phyloP scores from a whole-genome alignment of 148 eudicot species.

The Diospyros kaki region DNA sequence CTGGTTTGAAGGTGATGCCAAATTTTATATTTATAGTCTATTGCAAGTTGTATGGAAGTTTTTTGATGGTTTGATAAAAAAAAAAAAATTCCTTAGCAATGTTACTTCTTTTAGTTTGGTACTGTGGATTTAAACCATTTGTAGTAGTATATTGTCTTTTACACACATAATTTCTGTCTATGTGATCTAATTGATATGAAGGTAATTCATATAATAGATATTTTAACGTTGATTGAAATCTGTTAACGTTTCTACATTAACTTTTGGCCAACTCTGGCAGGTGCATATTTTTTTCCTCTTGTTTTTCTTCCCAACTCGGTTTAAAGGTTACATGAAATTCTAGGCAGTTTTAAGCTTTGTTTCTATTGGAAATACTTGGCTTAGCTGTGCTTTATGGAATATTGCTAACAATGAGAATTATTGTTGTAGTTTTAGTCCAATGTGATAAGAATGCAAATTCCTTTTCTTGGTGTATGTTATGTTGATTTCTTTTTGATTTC shows the following conservation, averaged over 20 bases:
- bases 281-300: background rate
- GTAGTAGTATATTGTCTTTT: background rate
- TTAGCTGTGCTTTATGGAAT: background rate
- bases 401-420: background rate
- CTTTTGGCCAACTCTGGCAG: background rate
- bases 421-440: background rate
- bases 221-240: background rate
- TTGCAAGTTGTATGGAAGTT: background rate
- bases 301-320: background rate
- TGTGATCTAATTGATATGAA: background rate
- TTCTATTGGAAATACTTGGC: background rate
- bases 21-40: background rate
- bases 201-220: background rate
- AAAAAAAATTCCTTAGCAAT: background rate
- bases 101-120: background rate
- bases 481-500: background rate
- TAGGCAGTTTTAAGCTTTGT: background rate
- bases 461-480: background rate
- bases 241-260: background rate
- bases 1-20: conserved; percentile 74
- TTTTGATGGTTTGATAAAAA: background rate
- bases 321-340: background rate
- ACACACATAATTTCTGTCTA: background rate
- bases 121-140: background rate
- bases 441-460: background rate